Evolutionary conservation across 805 yeast genomes (phyloP).

Genomic region (Ogataea allantospora): DNA sequence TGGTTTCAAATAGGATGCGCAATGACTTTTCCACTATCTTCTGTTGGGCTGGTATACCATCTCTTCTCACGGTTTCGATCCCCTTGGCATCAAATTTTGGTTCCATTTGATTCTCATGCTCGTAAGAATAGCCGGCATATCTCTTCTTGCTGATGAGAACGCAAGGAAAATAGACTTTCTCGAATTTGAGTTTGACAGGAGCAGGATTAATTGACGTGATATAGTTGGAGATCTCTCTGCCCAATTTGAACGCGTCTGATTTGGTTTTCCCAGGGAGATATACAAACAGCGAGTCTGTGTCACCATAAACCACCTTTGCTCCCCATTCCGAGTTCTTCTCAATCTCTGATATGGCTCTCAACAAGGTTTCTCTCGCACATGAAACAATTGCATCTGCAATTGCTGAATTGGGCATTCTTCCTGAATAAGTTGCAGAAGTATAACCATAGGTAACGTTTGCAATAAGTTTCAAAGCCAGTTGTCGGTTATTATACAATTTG

Average conservation of each 20-base stretch:
- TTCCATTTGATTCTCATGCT: conserved; percentile 46
- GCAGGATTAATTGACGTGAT: conserved; percentile 70
- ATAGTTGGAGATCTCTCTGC: conserved; percentile 61
- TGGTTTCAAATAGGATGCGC: conserved; percentile 65
- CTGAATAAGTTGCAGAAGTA: conserved; percentile 90
- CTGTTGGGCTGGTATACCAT: conserved; percentile 91
- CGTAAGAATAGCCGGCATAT: conserved; percentile 85
- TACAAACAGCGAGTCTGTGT: conserved; percentile 91
- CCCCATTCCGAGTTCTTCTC: conserved; percentile 64
- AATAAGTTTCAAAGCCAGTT: conserved; percentile 80
- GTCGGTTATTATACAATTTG: conserved; percentile 68
- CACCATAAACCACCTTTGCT: conserved; percentile 94
- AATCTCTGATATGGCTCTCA: conserved; percentile 65
- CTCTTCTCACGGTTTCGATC: conserved; percentile 90
- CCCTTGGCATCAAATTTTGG: conserved; percentile 95
- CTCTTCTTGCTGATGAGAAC: conserved; percentile 82
- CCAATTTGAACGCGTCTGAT: conserved; percentile 75
- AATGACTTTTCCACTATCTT: conserved; percentile 72
- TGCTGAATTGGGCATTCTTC: conserved; percentile 96
- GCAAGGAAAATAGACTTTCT: conserved; percentile 88
- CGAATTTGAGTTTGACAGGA: conserved; percentile 83
- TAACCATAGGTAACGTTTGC: conserved; percentile 98
- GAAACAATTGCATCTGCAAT: conserved; percentile 93
- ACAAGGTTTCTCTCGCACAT: conserved; percentile 82
- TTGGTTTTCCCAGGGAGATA: conserved; percentile 80